Evolutionary conservation across 2,329 filamentous ascomycete genomes (phyloP).

Genomic region (Dothideomycetes sp.): DNA sequence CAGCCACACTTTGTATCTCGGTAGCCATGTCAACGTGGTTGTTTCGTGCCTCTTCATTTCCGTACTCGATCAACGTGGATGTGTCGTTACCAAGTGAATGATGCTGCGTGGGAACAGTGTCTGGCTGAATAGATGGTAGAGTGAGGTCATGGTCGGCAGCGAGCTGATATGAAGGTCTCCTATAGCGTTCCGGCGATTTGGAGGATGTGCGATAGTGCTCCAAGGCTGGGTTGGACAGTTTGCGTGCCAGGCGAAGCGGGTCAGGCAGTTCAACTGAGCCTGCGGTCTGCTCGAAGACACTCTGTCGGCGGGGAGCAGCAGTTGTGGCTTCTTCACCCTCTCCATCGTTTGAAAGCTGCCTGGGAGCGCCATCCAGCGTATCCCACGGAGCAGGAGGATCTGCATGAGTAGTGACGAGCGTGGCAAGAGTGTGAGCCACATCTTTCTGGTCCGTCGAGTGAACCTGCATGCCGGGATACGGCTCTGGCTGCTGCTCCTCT

Average conservation of each 20-base stretch:
- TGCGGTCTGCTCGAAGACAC: constrained; percentile 15
- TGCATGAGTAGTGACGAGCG: too few species aligned
- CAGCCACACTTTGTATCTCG: constrained; percentile 10
- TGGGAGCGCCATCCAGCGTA: too few species aligned
- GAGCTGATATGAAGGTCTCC: constrained; percentile 24
- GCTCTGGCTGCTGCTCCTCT: too few species aligned
- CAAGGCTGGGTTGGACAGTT: constrained; percentile 32
- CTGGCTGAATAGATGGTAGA: constrained; percentile 31
- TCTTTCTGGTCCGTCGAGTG: too few species aligned
- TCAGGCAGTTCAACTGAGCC: constrained; percentile 18
- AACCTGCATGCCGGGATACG: too few species aligned
- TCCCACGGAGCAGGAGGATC: too few species aligned
- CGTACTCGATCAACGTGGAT: too few species aligned
- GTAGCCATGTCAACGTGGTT: neutral
- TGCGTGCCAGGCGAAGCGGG: constrained; percentile 18
- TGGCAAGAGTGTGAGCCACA: too few species aligned
- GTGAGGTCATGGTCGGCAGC: constrained; percentile 21
- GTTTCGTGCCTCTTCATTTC: too few species aligned
- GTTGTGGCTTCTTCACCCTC: too few species aligned
- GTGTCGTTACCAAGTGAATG: too few species aligned
- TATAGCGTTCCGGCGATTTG: constrained; percentile 31
- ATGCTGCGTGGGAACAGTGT: constrained; percentile 12
- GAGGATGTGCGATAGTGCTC: constrained; percentile 34
- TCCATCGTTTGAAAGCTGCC: too few species aligned
- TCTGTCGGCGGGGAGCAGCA: constrained; percentile 13